Conservation (phyloP, 768 basidiomycete species). For the Lentinula sp. region DNA sequence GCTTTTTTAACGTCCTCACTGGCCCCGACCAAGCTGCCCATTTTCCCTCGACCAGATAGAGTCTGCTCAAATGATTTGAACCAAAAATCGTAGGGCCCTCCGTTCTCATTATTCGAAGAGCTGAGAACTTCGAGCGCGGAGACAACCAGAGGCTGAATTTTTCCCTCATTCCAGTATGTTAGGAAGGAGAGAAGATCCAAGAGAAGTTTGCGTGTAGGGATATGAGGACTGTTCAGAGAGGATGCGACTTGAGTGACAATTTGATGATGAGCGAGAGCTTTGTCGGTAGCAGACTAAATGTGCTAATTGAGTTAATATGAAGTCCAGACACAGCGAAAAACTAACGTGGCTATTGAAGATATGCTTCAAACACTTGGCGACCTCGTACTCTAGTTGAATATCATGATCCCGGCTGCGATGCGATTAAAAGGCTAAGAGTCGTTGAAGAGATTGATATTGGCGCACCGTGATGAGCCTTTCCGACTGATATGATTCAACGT, state of each 20-base stretch:
- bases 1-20: constrained; percentile 81
- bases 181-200: constrained; percentile 77
- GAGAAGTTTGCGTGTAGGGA: constrained; percentile 72
- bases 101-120: constrained; percentile 52
- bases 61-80: constrained; percentile 74
- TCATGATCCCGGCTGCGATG: constrained; percentile 53
- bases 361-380: constrained; percentile 80
- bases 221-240: constrained; percentile 74
- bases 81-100: constrained; percentile 80
- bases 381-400: constrained; percentile 74
- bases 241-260: constrained; percentile 78
- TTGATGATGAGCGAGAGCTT: constrained; percentile 66
- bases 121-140: constrained; percentile 73
- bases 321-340: constrained; percentile 12
- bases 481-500: constrained; percentile 70
- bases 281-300: constrained; percentile 55
- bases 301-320: constrained; percentile 8
- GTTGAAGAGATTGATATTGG: background rate
- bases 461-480: constrained; percentile 59
- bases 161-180: constrained; percentile 57
- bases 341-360: constrained; percentile 67
- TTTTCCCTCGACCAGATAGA: constrained; percentile 81
- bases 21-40: constrained; percentile 94
- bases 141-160: constrained; percentile 62
- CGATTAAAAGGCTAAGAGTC: constrained; percentile 9